Evolutionary conservation across 129 eudicot genomes (phyloP).

Genomic region (Deinandra increscens): DNA sequence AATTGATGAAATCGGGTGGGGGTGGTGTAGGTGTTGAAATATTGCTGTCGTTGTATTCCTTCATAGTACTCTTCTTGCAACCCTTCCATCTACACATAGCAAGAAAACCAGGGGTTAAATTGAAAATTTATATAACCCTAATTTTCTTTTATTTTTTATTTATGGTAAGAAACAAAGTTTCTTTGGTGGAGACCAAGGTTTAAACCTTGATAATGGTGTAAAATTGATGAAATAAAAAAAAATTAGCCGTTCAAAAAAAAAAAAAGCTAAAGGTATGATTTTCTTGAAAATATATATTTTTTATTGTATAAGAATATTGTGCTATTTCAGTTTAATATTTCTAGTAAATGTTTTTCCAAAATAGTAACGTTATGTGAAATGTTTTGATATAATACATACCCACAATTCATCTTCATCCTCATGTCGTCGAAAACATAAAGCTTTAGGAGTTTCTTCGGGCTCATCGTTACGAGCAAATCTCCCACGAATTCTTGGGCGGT

Average conservation of each 20-base stretch:
- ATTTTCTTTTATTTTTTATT: too few relatives aligned
- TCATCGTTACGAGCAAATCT: slow-evolving; percentile 90
- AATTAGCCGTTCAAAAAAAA: too few relatives aligned
- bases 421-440: slow-evolving; percentile 43
- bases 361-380: too few relatives aligned
- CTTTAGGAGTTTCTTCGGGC: slow-evolving; percentile 54
- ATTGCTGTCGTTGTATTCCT: slow-evolving; percentile 25
- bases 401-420: slow-evolving; percentile 78
- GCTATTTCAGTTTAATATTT: too few relatives aligned
- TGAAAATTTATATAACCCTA: neutral
- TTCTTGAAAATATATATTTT: too few relatives aligned
- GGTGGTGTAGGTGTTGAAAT: slow-evolving; percentile 32
- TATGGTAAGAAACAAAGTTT: too few relatives aligned
- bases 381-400: slow-evolving; percentile 61
- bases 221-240: too few relatives aligned
- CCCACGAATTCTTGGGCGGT: slow-evolving; percentile 84
- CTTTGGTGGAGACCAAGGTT: too few relatives aligned
- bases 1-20: slow-evolving; percentile 42
- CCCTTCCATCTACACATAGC: slow-evolving; percentile 52
- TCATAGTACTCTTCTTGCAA: slow-evolving; percentile 42
- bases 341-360: too few relatives aligned
- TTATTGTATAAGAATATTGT: too few relatives aligned
- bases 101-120: neutral
- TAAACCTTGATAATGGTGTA: too few relatives aligned
- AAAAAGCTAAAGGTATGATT: too few relatives aligned